Conservation (phyloP, 1,284 basidiomycete genomes). For the Rhodotorula sp. region DNA sequence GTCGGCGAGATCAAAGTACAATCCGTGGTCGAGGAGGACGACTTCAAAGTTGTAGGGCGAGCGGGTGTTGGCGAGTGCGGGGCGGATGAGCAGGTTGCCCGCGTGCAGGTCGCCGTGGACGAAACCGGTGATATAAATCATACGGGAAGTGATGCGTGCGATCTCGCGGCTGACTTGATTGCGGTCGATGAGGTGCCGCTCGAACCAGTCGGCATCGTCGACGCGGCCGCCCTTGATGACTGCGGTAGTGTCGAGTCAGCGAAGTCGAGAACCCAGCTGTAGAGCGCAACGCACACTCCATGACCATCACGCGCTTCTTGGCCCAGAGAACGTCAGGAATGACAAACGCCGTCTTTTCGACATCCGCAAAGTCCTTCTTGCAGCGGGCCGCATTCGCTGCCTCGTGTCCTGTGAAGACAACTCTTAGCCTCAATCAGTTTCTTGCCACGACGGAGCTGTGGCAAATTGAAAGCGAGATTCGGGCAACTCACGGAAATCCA, state of each 20-base stretch:
- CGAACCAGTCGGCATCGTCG: slow-evolving; percentile 83
- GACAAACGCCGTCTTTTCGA: slow-evolving; percentile 73
- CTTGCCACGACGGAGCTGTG: no score
- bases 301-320: slow-evolving; percentile 80
- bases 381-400: slow-evolving; percentile 77
- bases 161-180: slow-evolving; percentile 51
- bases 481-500: slow-evolving; percentile 66
- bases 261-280: neutral
- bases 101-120: slow-evolving; percentile 56
- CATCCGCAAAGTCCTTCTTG: slow-evolving; percentile 64
- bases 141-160: slow-evolving; percentile 74
- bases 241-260: slow-evolving; percentile 15
- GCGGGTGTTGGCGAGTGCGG: slow-evolving; percentile 60
- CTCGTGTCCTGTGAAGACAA: slow-evolving; percentile 62
- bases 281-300: slow-evolving; percentile 64
- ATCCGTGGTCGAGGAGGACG: slow-evolving; percentile 83
- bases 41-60: slow-evolving; percentile 94
- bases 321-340: slow-evolving; percentile 84
- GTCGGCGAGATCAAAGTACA: slow-evolving; percentile 84
- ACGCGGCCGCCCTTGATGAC: slow-evolving; percentile 76
- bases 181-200: slow-evolving; percentile 80
- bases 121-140: slow-evolving; percentile 86
- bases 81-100: slow-evolving; percentile 88
- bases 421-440: neutral
- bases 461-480: neutral